Evolutionary conservation across 2,329 filamentous ascomycete species (phyloP).

Genomic region (Rugonectria rugulosa): DNA sequence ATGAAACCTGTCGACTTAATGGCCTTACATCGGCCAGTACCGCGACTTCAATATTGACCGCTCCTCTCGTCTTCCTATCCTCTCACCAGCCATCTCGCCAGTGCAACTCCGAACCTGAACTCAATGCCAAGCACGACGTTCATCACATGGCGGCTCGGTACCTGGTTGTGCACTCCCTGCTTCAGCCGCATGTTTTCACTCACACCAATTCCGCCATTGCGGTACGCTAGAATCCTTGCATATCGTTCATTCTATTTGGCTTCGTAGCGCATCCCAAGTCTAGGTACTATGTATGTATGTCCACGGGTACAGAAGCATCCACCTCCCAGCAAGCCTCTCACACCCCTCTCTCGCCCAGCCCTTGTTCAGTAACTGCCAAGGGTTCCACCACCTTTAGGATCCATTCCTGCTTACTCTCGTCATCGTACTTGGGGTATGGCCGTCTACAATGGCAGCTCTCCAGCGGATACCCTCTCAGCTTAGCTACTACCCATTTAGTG

Average conservation of each 20-base stretch:
- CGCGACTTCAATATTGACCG: background rate
- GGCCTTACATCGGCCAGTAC: background rate
- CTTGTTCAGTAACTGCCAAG: slow-evolving; percentile 29
- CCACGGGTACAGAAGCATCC: slow-evolving; percentile 12
- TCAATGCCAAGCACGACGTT: background rate
- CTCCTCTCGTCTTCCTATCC: background rate
- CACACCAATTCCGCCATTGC: background rate
- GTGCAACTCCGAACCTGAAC: no score
- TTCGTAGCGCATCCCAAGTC: slow-evolving; percentile 11
- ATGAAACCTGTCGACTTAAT: no score
- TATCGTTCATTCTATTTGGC: slow-evolving; percentile 18
- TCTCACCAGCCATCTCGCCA: background rate
- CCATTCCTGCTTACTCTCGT: slow-evolving; percentile 44
- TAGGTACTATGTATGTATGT: background rate
- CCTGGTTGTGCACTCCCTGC: no score
- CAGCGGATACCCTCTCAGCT: slow-evolving; percentile 59
- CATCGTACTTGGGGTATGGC: slow-evolving; percentile 60
- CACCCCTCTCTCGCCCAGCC: slow-evolving; percentile 31
- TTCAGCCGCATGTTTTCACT: slow-evolving; percentile 5
- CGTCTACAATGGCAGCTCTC: slow-evolving; percentile 59
- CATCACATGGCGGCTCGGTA: no score
- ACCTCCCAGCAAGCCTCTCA: slow-evolving; percentile 9
- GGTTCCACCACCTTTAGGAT: slow-evolving; percentile 40
- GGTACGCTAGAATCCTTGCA: slow-evolving; percentile 15
- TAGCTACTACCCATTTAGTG: slow-evolving; percentile 66